Conservation (phyloP, 352 stramenopile genomes). For the Plasmopara viticola region DNA sequence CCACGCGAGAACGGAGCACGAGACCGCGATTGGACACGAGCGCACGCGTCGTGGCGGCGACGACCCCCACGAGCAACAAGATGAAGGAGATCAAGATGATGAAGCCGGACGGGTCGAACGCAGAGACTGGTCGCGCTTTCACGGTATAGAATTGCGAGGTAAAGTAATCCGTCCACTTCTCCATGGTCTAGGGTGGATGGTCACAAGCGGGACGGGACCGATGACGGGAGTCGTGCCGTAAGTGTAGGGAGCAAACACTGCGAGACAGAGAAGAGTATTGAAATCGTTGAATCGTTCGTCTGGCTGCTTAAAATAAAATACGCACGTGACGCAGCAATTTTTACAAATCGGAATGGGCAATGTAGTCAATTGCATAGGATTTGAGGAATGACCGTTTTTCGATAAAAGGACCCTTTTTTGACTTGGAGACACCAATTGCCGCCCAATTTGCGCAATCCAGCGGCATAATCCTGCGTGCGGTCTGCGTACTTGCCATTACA, state of each 20-base stretch:
- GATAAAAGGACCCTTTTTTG: too few species aligned
- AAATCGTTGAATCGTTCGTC: constrained; percentile 15
- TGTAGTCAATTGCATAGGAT: too few species aligned
- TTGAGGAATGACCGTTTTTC: too few species aligned
- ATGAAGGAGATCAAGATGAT: constrained; percentile 69
- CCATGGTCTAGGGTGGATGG: constrained; percentile 23
- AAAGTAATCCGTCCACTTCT: constrained; percentile 67
- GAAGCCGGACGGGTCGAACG: constrained; percentile 82
- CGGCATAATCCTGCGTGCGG: too few species aligned
- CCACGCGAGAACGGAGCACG: constrained; percentile 44
- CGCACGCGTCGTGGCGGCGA: constrained; percentile 39
- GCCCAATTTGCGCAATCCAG: too few species aligned
- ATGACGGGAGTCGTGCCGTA: constrained; percentile 4
- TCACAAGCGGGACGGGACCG: neutral
- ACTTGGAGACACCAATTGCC: too few species aligned
- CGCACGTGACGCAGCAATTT: too few species aligned
- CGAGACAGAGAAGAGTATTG: neutral
- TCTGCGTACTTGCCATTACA: too few species aligned
- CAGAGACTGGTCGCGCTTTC: constrained; percentile 75
- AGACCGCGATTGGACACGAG: constrained; percentile 38
- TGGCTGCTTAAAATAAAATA: too few species aligned
- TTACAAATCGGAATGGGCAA: too few species aligned
- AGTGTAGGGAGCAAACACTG: constrained; percentile 4
- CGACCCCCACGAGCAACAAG: constrained; percentile 60
- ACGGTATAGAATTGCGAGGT: constrained; percentile 80